Evolutionary conservation across 345 rosid genomes (phyloP), one percentile per base, ranked within the genome.

Genomic region (Populus simonii): DNA sequence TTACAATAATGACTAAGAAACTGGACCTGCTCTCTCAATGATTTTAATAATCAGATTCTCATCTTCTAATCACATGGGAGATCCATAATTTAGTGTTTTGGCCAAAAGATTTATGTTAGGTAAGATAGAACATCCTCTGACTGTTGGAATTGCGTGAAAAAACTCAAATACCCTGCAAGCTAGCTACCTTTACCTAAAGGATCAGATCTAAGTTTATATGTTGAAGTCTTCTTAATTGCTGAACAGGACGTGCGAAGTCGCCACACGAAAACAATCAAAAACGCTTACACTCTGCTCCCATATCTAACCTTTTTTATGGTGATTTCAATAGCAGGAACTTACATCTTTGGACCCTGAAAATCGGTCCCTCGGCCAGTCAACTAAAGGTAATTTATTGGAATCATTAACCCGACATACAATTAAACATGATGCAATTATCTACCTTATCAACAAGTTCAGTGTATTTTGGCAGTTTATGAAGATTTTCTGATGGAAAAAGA

Each of bases 41-140:
- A n/a, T 55, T 68, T 76, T 57, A 59, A 17, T 87, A 69, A 77
- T 82, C 77, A 69, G 67, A 72, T 36, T 66, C 36, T 78, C 68
- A 84, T 81, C 51, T 71, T 71, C 77, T 72, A 38, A 82, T 84
- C 85, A 80, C 85, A 83, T 81, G 90, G 75, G 29, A 61, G 66
- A 49, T 68, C 31, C 39, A 66, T 59, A 68, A 47, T 74, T 66
- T 9, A 41, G 31, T 67, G 63, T 71, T 80, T 68, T 39, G 17
- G 75, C 38, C 33, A 70, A 72, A 74, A 78, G 18, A 78, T 75
- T 78, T 78, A 68, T 74, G 83, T 90, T 88, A 82, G 92, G 92
- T 90, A 55, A 83, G 78, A 85, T 55, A 73, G 80, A 85, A 81
- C 86, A 84, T 84, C 84, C 25, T 70, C 62, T 68, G 76, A 74